Evolutionary conservation across 148 eudicot species (phyloP), one percentile per base, ranked within the genome.

Genomic region (Chenopodium berlandieri): DNA sequence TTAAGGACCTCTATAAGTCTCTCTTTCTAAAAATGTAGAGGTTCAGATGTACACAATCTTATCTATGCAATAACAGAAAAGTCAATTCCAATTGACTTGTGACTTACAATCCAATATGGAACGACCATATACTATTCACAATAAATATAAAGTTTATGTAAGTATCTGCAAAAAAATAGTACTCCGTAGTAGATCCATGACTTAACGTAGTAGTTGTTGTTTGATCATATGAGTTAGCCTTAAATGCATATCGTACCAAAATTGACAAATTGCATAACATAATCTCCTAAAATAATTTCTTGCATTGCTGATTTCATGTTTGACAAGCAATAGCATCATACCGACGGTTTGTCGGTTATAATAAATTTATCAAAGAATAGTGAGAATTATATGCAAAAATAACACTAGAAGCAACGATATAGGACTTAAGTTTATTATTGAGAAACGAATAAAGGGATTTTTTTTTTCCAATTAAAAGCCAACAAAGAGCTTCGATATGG

Each of bases 311-410:
- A 70, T 56, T 67, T 66, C 70, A 66, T 1, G 5, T 37, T 56
- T 69, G 56, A 75, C 58, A 65, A 69, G 46, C 25, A 76, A 76
- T 64, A 67, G 79, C 44, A 34, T 76, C 56, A 34, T 52, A 23
- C 84, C 79, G 75, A 81, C 83, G 37, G 74, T 52, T 75, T 56
- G 83, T 81, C 74, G 74, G 71, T 70, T 76, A 2, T 23, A 37
- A 0, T 2, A 23, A 66, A 0, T 70, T 70, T 4, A 34, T 70
- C 1, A 31, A 71, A 7, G 17, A 70, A 70, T 32, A 19, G 20
- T 40, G 40, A 17, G 22, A 22, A 7, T 40, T 40, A 4, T 4
- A 30, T 68, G 44, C 44, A 68, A 11, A 12, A 31, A 31, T 20
- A 31, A 19, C 20, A 31, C 19, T 13, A 13, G 12, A 23, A 66